Evolutionary conservation across 805 yeast genomes (phyloP), one percentile per base, ranked within the genome.

Genomic region (Starmerella gropengiesseri): DNA sequence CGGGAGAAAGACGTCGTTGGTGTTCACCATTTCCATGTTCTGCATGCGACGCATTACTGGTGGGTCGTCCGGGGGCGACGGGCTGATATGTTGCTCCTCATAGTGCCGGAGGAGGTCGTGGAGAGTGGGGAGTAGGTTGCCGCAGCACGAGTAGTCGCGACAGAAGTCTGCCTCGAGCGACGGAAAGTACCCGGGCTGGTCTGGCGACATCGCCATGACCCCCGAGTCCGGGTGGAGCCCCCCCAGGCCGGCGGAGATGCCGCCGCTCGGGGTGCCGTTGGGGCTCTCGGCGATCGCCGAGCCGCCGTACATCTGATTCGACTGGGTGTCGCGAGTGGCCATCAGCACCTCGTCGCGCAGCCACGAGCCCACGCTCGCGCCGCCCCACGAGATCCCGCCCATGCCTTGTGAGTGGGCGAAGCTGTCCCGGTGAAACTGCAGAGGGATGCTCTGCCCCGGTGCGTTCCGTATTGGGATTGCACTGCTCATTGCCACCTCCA

Each of bases 351-450:
- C 98, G 60, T 89, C 97, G 58, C 86, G 81, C 19, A 89, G 68
- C 98, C 98, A 89, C 13, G 91, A 78, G 12, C 96, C 96, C 23
- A 89, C 86, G 21, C 94, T 81, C 44, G 87, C 76, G 3, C 94
- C 86, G 18, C 97, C 97, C 95, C 96, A 89, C 7, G 94, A 80
- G 26, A 89, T 82, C 36, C 97, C 98, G 33, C 97, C 97, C 79
- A 91, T 83, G 9, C 97, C 97, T 60, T 85, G 95, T 2, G 95
- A 81, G 60, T 89, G 97, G 23, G 96, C 95, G 45, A 91, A 77
- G 45, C 87, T 77, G 55, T 89, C 97, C 50, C 96, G 70, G 57
- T 94, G 74, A 49, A 86, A 73, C 49, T 77, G 62, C 36, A 46
- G 22, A 8, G 54, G 52, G n/a, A 49, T 43, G 36, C 44, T 31